phyloP scores from a whole-genome alignment of 2,329 filamentous ascomycete genomes.

The Penicillium griseofulvum region DNA sequence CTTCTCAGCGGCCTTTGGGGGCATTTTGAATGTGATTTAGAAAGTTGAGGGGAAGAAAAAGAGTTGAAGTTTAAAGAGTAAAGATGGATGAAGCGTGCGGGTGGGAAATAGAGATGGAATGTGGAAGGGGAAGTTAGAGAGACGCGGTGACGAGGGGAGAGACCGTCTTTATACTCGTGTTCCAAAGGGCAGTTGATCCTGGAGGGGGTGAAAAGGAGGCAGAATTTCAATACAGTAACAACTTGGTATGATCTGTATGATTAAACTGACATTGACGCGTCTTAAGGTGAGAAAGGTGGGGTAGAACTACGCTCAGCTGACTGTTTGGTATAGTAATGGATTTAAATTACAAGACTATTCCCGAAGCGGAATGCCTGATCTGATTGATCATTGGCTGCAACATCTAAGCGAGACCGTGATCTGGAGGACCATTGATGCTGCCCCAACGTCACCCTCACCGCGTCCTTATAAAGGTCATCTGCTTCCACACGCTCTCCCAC shows the following conservation, averaged over 20 bases:
- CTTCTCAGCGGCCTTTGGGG: conserved; percentile 97
- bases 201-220: conserved; percentile 41
- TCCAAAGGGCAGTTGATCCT: conserved; percentile 46
- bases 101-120: conserved; percentile 31
- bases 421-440: conserved; percentile 40
- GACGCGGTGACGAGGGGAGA: conserved; percentile 43
- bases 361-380: conserved; percentile 35
- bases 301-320: conserved; percentile 18
- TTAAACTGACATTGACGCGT: conserved; percentile 33
- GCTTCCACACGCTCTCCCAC: conserved; percentile 34
- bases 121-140: conserved; percentile 34
- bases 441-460: conserved; percentile 44
- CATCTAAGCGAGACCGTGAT: conserved; percentile 48
- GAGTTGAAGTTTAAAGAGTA: conserved; percentile 12
- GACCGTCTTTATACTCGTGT: conserved; percentile 47
- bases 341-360: conserved; percentile 29
- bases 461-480: conserved; percentile 45
- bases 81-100: conserved; percentile 38
- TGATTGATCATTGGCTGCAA: conserved; percentile 41
- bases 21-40: conserved; percentile 65
- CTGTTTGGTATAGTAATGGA: conserved; percentile 20
- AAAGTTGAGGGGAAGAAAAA: conserved; percentile 27
- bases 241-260: conserved; percentile 48
- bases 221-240: conserved; percentile 48
- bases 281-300: conserved; percentile 9